Evolutionary conservation across 2,329 filamentous ascomycete genomes (phyloP).

Genomic region (Karstenula rhodostoma): DNA sequence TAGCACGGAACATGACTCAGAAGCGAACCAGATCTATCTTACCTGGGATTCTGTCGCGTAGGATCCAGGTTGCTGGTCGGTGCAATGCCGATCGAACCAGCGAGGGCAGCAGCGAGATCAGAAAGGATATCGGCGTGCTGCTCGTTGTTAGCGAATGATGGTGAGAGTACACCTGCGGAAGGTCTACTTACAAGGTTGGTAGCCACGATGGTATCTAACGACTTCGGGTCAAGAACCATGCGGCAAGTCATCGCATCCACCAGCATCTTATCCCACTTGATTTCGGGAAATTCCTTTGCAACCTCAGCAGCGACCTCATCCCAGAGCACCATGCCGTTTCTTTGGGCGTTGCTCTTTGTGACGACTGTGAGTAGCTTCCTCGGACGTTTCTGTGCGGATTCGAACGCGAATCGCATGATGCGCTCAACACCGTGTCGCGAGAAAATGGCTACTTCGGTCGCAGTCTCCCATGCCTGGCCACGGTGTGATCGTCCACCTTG

Average conservation of each 20-base stretch:
- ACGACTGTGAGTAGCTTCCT: conserved; percentile 69
- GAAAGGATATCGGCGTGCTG: conserved; percentile 71
- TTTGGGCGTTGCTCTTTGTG: conserved; percentile 71
- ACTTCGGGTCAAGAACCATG: conserved; percentile 68
- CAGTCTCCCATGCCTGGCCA: conserved; percentile 66
- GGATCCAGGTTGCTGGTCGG: conserved; percentile 75
- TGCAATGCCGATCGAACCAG: conserved; percentile 76
- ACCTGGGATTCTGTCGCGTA: conserved; percentile 59
- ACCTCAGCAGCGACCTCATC: conserved; percentile 67
- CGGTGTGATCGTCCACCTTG: conserved; percentile 69
- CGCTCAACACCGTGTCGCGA: conserved; percentile 66
- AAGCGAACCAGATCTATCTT: not conserved
- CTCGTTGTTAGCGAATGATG: not conserved
- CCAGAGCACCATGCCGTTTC: conserved; percentile 74
- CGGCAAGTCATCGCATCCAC: conserved; percentile 72
- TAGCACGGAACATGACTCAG: not conserved
- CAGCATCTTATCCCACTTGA: conserved; percentile 70
- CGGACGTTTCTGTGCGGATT: conserved; percentile 64
- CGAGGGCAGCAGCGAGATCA: conserved; percentile 73
- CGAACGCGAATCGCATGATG: conserved; percentile 70
- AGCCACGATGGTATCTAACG: conserved; percentile 69
- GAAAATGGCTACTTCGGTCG: conserved; percentile 71
- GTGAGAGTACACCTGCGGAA: not conserved
- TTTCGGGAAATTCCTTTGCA: conserved; percentile 66
- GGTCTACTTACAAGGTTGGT: conserved; percentile 60